Evolutionary conservation across 352 stramenopile genomes (phyloP).

Genomic region (Pythium insidiosum): DNA sequence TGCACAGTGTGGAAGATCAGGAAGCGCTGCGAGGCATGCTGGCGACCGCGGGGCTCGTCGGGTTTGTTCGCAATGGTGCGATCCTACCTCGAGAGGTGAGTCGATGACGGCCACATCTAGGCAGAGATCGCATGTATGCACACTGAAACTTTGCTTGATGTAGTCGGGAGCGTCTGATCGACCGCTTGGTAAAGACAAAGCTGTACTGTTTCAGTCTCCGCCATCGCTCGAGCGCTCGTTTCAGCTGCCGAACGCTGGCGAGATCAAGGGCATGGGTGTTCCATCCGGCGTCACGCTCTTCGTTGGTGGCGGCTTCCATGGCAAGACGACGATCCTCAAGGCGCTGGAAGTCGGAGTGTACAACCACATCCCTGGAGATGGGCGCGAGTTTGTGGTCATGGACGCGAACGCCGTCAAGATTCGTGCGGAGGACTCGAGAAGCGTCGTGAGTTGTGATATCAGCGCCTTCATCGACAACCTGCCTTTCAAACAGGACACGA

Average conservation of each 20-base stretch:
- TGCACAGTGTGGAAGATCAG: conserved; percentile 92
- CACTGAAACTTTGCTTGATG: neutral
- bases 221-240: conserved; percentile 75
- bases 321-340: conserved; percentile 95
- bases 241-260: conserved; percentile 77
- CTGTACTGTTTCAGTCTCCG: conserved; percentile 83
- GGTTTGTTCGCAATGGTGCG: conserved; percentile 90
- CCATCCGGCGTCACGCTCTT: conserved; percentile 92
- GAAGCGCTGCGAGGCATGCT: conserved; percentile 83
- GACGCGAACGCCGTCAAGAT: conserved; percentile 91
- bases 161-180: conserved; percentile 55
- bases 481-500: conserved; percentile 91
- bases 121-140: neutral
- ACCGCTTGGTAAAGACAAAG: conserved; percentile 28
- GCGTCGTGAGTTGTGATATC: conserved; percentile 89
- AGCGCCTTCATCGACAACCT: conserved; percentile 96
- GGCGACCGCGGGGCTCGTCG: conserved; percentile 72
- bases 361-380: conserved; percentile 93
- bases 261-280: conserved; percentile 92
- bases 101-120: neutral
- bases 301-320: conserved; percentile 96
- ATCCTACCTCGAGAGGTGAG: conserved; percentile 82
- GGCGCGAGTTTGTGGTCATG: conserved; percentile 92
- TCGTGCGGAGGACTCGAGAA: conserved; percentile 92
- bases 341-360: conserved; percentile 93